phyloP scores from a whole-genome alignment of 768 basidiomycete species.

The Suillus clintonianus region DNA sequence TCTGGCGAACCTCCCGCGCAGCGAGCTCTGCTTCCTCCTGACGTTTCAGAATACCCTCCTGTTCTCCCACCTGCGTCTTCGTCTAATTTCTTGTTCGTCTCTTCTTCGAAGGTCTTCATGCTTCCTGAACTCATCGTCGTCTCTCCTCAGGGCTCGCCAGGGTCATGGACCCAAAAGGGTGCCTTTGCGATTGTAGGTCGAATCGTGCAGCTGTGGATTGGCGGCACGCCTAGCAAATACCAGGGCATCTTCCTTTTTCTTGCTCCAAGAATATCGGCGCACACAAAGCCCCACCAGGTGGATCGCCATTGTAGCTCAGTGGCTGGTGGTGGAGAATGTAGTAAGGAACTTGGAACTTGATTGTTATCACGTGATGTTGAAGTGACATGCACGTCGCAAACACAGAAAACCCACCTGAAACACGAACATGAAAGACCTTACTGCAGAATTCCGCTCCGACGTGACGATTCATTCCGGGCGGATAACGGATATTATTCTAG shows the following conservation, averaged over 20 bases:
- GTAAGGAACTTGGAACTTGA: too few relatives aligned
- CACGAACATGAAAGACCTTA: too few relatives aligned
- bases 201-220: slow-evolving; percentile 20
- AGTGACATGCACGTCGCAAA: too few relatives aligned
- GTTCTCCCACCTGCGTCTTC: slow-evolving; percentile 51
- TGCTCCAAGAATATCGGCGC: too few relatives aligned
- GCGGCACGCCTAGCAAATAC: slow-evolving; percentile 25
- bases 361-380: too few relatives aligned
- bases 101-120: slow-evolving; percentile 48
- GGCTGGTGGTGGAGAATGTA: too few relatives aligned
- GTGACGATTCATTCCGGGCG: too few relatives aligned
- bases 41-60: slow-evolving; percentile 56
- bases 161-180: slow-evolving; percentile 25
- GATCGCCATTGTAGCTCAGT: too few relatives aligned
- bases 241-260: slow-evolving; percentile 33
- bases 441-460: too few relatives aligned
- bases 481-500: too few relatives aligned
- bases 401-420: too few relatives aligned
- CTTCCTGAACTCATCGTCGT: slow-evolving; percentile 33
- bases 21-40: slow-evolving; percentile 62
- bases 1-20: slow-evolving; percentile 45
- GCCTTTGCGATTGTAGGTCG: slow-evolving; percentile 19
- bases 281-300: too few relatives aligned
- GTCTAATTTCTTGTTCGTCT: slow-evolving; percentile 46
- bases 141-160: slow-evolving; percentile 30